phyloP scores from a whole-genome alignment of 371 early-diverging fungal genomes.

The Mucor velutinosus region DNA sequence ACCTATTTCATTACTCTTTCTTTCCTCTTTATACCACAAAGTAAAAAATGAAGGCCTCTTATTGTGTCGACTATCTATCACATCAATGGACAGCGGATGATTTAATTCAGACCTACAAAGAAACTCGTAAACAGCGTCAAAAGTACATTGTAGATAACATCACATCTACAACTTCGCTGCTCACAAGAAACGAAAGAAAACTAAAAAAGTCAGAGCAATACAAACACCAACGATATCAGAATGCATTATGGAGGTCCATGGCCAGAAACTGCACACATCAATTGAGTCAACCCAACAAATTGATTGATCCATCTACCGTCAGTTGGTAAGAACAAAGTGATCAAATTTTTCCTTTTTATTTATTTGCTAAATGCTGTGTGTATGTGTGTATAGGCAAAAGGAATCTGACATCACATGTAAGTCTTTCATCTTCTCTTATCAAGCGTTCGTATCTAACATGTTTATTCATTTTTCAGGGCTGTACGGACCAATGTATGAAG shows the following conservation, averaged over 20 bases:
- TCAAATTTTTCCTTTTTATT: background rate
- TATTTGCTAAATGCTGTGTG: background rate
- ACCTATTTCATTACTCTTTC: background rate
- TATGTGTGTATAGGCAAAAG: conserved; percentile 25
- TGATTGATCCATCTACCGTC: conserved; percentile 28
- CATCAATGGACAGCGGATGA: conserved; percentile 44
- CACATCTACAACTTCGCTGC: conserved; percentile 3
- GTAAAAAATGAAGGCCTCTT: conserved; percentile 37
- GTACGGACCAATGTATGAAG: conserved; percentile 36
- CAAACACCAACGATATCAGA: conserved; percentile 32
- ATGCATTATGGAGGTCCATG: conserved; percentile 48
- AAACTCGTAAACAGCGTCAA: conserved; percentile 31
- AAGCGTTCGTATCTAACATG: background rate
- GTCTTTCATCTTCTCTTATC: background rate
- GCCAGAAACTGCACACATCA: conserved; percentile 26
- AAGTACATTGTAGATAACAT: background rate
- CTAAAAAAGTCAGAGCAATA: conserved; percentile 18
- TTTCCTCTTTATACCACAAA: conserved; percentile 4
- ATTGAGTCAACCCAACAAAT: conserved; percentile 15
- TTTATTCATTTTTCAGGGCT: conserved; percentile 21
- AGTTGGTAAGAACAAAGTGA: conserved; percentile 21
- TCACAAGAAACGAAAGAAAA: conserved; percentile 11
- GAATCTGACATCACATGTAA: conserved; percentile 44
- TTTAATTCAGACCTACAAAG: conserved; percentile 34
- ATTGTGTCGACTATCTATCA: conserved; percentile 50